phyloP scores from a whole-genome alignment of 768 basidiomycete genomes.

The Leccinum longicurvipes region DNA sequence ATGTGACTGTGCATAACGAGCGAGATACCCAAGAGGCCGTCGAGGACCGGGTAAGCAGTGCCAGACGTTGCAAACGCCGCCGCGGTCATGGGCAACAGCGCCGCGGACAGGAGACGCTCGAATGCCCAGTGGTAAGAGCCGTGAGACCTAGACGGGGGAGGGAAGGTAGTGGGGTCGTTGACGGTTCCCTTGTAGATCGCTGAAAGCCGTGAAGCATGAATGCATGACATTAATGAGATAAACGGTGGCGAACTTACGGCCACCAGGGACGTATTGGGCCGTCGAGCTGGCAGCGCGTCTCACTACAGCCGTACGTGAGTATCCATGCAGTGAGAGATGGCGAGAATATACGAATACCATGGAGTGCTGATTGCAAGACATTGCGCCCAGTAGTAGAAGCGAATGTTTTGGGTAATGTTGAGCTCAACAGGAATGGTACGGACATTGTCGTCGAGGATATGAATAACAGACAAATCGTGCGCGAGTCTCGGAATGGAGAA shows the following conservation, averaged over 20 bases:
- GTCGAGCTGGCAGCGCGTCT: constrained; percentile 38
- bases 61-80: constrained; percentile 81
- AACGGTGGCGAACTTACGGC: constrained; percentile 47
- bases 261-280: constrained; percentile 59
- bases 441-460: constrained; percentile 39
- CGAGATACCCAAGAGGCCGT: constrained; percentile 83
- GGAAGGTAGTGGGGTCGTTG: constrained; percentile 93
- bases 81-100: constrained; percentile 83
- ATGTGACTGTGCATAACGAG: constrained; percentile 96
- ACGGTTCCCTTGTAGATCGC: constrained; percentile 89
- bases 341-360: constrained; percentile 33
- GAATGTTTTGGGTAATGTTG: constrained; percentile 44
- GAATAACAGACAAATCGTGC: background rate
- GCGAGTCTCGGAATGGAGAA: background rate
- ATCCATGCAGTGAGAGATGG: background rate
- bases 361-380: constrained; percentile 37
- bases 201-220: constrained; percentile 23
- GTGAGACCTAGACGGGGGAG: constrained; percentile 71
- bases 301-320: constrained; percentile 25
- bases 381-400: constrained; percentile 37
- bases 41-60: constrained; percentile 77
- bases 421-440: constrained; percentile 46
- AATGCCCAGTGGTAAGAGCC: constrained; percentile 94
- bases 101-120: constrained; percentile 86
- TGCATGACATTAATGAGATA: background rate